Base-by-base conservation (phyloP, 345 rosid genomes). In the Brassica napus region DNA sequence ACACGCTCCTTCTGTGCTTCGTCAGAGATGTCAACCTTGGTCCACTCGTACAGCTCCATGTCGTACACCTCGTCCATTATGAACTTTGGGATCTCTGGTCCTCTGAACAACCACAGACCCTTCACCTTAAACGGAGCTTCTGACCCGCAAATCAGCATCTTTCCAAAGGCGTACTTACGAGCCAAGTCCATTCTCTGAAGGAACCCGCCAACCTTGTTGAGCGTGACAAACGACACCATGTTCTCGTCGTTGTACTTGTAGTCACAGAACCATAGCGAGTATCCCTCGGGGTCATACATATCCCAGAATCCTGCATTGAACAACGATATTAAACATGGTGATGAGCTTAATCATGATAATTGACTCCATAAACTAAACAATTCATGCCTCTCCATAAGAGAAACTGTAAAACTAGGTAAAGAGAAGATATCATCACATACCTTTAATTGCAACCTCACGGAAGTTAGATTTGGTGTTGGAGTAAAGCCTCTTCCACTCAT, bases 401-500 rank as follows among this genome's bases (percentile, higher is more conserved):
- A 26, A 26, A 26, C 30, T 26, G 30, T 26, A 26, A 26, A 26
- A 26, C 30, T 26, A 26, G n/a, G n/a, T n/a, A n/a, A n/a, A n/a
- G n/a, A n/a, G 30, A 26, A 26, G 30, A 26, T 26, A 26, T 26
- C n/a, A 21, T 28, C 32, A 3, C 57, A 64, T 79, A 94, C 98
- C 98, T 88, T 89, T 90, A 34, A 94, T 88, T 11, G 98, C 98
- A 73, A 94, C 94, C 79, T 94, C 95, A 16, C 97, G 98, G 91
- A 94, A 94, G 83, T 94, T 94, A 69, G 91, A 83, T 77, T 92
- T 94, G 64, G 98, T 94, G 86, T 94, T 92, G 0, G 98, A 94
- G 84, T 92, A 92, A 8, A 94, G 97, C 89, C 98, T 91, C 91
- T 94, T 94, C 98, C 98, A 94, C 1, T 94, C 97, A 83, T 94